Percentiles rank a stretch among this genome's conserved stretches.
These are phyloP conservation scores for Saussurea involucrata DNA, from an alignment of 129 eudicot genomes.

Conservation along the genomic window DNA sequence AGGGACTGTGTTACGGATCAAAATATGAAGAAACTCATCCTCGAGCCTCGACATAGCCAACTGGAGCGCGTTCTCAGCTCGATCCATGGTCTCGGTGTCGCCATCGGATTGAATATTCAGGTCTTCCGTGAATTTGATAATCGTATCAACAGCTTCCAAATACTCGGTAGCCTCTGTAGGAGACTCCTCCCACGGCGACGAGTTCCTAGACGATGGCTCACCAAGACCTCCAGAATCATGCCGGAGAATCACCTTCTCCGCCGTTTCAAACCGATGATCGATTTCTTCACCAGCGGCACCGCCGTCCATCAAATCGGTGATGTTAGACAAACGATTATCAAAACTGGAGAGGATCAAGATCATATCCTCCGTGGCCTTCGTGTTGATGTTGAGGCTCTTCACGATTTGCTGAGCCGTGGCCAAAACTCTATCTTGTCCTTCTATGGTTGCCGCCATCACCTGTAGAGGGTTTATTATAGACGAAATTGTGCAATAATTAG, in stretches of 20 bases:
- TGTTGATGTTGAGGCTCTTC: constrained; percentile 55
- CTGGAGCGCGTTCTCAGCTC: constrained; percentile 76
- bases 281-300: neutral
- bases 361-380: constrained; percentile 74
- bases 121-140: constrained; percentile 52
- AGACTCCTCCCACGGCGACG: constrained; percentile 35
- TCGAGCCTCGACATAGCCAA: constrained; percentile 71
- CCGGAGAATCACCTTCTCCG: constrained; percentile 54
- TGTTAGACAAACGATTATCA: constrained; percentile 82
- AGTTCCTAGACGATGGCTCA: constrained; percentile 9
- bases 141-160: constrained; percentile 57
- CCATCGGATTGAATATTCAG: constrained; percentile 20
- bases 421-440: constrained; percentile 71
- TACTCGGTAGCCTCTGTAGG: constrained; percentile 34
- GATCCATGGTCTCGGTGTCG: constrained; percentile 42
- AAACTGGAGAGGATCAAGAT: constrained; percentile 62
- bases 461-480: neutral
- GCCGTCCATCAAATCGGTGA: constrained; percentile 44
- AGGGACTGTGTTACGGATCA: constrained; percentile 48
- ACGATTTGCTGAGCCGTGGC: constrained; percentile 93
- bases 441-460: constrained; percentile 54
- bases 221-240: constrained; percentile 31
- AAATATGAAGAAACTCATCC: constrained; percentile 65
- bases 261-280: constrained; percentile 44
- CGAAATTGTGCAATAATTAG: constrained; percentile 11